Base-by-base conservation (phyloP, 768 basidiomycete genomes). In the Leccinum obscurum region DNA sequence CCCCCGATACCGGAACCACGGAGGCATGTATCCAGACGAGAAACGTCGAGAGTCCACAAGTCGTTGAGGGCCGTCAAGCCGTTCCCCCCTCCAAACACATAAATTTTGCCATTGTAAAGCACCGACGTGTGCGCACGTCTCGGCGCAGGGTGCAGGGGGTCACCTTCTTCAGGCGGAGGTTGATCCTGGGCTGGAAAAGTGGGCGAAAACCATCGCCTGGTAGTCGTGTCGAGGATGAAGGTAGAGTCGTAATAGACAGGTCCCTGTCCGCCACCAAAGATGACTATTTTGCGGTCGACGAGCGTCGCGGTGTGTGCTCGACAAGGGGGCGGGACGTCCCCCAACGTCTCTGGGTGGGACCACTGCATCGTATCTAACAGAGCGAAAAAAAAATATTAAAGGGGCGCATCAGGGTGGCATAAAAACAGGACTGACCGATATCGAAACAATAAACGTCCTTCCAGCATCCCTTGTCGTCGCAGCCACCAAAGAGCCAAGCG, bases 21-120 rank as follows among this genome's bases (percentile, higher is more conserved):
- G 20, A 66, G 58, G 4, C 66, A 75, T n/a, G 60, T 62, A n/a
- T 73, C 69, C 46, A 74, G 65, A 54, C 78, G 76, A 35, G 76
- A 80, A 0, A 89, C 84, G 59, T 96, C 92, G 24, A 96, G 77
- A 15, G 88, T 85, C 93, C 94, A 96, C 20, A 95, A 77, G 72
- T 97, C 95, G 65, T 92, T 92, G 57, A 97, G 79, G 0, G 95
- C 94, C n/a, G 83, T 84, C 77, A 89, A 79, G 0, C 95, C 95
- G 60, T 93, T 95, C 3, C 95, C 95, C n/a, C 95, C 94, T 8
- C 94, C 95, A 67, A 96, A 97, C 4, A 97, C 75, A 78, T 90
- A 92, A 0, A 98, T 81, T 69, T 84, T 88, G 59, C 81, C 80
- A 30, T 78, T 77, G 67, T 93, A 87, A 22, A 86, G 75, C 14